A percentile compares a stretch with the other conserved stretches of the same genome.
phyloP scores from a whole-genome alignment of 768 basidiomycete species.

The Naematelia encephala region DNA sequence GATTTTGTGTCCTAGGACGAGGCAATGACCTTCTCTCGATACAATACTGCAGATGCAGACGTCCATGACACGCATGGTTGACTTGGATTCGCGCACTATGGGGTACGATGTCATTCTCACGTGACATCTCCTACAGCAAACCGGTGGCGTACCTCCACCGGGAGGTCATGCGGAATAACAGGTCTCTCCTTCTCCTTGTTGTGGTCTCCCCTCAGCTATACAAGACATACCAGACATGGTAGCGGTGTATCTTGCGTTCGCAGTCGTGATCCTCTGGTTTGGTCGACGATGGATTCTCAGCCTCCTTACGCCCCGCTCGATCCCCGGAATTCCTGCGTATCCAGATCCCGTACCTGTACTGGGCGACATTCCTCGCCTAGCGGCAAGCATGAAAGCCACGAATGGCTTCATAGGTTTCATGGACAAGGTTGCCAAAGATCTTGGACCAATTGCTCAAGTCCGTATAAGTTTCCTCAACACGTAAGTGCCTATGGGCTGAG shows the following conservation, averaged over 20 bases:
- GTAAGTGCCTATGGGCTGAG: constrained; percentile 15
- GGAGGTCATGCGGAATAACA: too few relatives aligned
- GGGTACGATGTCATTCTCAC: too few relatives aligned
- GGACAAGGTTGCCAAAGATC: constrained; percentile 19
- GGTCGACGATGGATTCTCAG: not conserved
- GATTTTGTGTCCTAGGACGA: too few relatives aligned
- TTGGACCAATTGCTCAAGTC: constrained; percentile 36
- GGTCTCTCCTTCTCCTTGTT: too few relatives aligned
- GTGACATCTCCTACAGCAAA: too few relatives aligned
- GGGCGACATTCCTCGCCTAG: constrained; percentile 24
- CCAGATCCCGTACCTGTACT: constrained; percentile 22
- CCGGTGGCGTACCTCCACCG: too few relatives aligned
- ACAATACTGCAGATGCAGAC: too few relatives aligned
- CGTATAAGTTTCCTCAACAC: constrained; percentile 22
- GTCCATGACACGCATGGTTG: too few relatives aligned
- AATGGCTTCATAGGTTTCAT: constrained; percentile 11
- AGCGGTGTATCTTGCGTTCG: not conserved
- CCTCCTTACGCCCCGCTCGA: constrained; percentile 22
- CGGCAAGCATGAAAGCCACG: constrained; percentile 4
- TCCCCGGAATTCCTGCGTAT: constrained; percentile 29
- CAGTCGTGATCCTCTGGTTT: not conserved
- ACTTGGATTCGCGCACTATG: too few relatives aligned
- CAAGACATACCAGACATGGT: too few relatives aligned
- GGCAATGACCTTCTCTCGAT: too few relatives aligned
- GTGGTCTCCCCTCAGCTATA: too few relatives aligned